Evolutionary conservation across 2,329 filamentous ascomycete genomes (phyloP).

Genomic region (Neophaeococcomyces aloes): DNA sequence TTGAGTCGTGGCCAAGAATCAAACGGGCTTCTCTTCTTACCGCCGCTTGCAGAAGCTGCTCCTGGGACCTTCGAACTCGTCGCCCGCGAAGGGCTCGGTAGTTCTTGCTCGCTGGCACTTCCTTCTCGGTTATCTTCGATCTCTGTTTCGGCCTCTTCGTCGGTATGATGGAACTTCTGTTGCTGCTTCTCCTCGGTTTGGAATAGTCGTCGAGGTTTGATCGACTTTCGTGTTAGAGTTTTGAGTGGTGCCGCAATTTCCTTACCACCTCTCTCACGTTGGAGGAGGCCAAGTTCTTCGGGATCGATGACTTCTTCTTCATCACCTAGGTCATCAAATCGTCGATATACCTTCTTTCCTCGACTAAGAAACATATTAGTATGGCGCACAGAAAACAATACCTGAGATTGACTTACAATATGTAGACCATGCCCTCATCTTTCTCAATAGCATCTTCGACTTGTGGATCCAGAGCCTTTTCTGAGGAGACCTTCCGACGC

Average conservation of each 20-base stretch:
- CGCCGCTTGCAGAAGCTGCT: not conserved
- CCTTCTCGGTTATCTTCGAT: constrained; percentile 34
- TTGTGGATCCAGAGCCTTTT: constrained; percentile 25
- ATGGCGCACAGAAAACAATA: constrained; percentile 2
- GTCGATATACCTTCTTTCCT: constrained; percentile 51
- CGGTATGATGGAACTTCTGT: constrained; percentile 30
- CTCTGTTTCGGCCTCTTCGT: constrained; percentile 46
- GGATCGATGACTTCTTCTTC: constrained; percentile 34
- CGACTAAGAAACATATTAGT: constrained; percentile 36
- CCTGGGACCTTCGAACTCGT: constrained; percentile 8
- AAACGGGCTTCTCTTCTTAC: constrained; percentile 18
- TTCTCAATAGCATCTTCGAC: constrained; percentile 43
- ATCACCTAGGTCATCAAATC: constrained; percentile 37
- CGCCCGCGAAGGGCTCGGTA: constrained; percentile 6
- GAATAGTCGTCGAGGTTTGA: constrained; percentile 53
- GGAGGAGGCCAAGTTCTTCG: constrained; percentile 33
- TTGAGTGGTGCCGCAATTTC: constrained; percentile 27
- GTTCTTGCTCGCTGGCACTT: constrained; percentile 4
- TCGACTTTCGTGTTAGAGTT: constrained; percentile 46
- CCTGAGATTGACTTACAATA: constrained; percentile 43
- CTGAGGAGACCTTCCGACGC: constrained; percentile 28
- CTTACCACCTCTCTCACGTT: constrained; percentile 29
- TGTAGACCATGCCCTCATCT: constrained; percentile 49
- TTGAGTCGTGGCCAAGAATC: constrained; percentile 22
- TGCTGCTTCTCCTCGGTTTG: constrained; percentile 36